Evolutionary conservation across 2,329 filamentous ascomycete species (phyloP), one percentile per base, ranked within the genome.

Genomic region (Neopestalotiopsis sp.): DNA sequence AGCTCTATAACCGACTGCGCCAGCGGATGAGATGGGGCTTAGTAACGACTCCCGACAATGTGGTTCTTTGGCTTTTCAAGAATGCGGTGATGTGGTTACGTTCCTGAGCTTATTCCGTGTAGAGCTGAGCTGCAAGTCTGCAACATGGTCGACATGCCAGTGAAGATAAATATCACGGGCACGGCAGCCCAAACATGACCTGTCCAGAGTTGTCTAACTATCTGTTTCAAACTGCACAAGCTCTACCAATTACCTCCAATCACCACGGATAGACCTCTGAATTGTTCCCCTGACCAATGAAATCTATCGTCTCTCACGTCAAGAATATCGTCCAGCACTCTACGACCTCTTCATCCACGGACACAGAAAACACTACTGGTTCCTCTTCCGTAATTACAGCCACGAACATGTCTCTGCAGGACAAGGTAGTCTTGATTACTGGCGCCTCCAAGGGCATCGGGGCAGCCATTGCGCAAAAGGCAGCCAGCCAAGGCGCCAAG

Each of bases 401-500:
- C 20, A 49, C 56, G n/a, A 68, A 34, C 56, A 76, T 78, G 76
- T 76, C 75, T 66, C 75, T 84, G 57, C 74, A 77, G 17, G 80
- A 79, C 56, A 84, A 82, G 73, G 75, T 81, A 20, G 74, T 85
- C 71, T 81, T 89, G 75, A 81, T 90, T 77, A 89, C 87, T 28
- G 87, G 84, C 69, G 83, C 83, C 67, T 86, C 85, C 67, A 88
- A 88, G 73, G 89, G 89, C 69, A 90, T 91, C 71, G 89, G 89
- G 34, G 82, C 84, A 67, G 87, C 88, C 68, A 87, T 87, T 67
- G 88, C 87, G 70, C 84, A 88, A 67, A 84, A 86, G 69, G 85
- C 90, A 56, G 87, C 86, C 74, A 80, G 82, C 69, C 84, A 85
- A 66, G 89, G 89, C 40, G 86, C 86, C 73, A 85, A 80, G 72